Base-by-base conservation (phyloP, 805 yeast species). In the Saccharomycopsis guyanensis region DNA sequence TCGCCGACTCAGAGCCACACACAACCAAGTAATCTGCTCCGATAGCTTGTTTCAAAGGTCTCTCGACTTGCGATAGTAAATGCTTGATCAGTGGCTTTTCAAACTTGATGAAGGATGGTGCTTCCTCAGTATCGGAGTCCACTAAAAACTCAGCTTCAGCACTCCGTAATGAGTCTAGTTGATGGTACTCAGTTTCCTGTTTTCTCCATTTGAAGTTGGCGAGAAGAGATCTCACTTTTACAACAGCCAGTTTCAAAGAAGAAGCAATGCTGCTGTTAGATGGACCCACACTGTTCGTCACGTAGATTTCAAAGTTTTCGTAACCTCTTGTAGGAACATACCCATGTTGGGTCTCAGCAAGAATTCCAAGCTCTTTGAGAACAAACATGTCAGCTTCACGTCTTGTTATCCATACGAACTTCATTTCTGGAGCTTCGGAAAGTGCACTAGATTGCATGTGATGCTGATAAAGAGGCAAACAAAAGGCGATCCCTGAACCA, bases 401-500 rank as follows among this genome's bases (percentile, higher is more conserved):
- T 37, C 71, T 62, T 0, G 75, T 64, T 19, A 78, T 64, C 91
- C 91, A 82, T 4, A 73, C 59, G 42, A 80, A 57, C n/a, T n/a
- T n/a, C n/a, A n/a, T n/a, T n/a, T n/a, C n/a, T n/a, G n/a, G n/a
- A n/a, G n/a, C n/a, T n/a, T n/a, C n/a, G n/a, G n/a, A n/a, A n/a
- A n/a, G n/a, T n/a, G n/a, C n/a, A n/a, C n/a, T n/a, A n/a, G n/a
- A n/a, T 6, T 35, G 15, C 8, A 38, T 38, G 31, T 43, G 45
- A 24, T 44, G 43, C 6, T 38, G 20, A 27, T 37, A 47, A 13
- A 51, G 24, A n/a, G 84, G 78, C 7, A 80, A 51, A 2, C 81
- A 83, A 47, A 73, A 73, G 0, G 88, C 78, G 6, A 83, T 71
- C 1, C 91, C 89, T 1, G 86, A 76, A 0, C 91, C 91, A 10